These are phyloP conservation scores for Cercophora newfieldiana DNA, from an alignment of 495 filamentous ascomycete species.

Conservation along the genomic window DNA sequence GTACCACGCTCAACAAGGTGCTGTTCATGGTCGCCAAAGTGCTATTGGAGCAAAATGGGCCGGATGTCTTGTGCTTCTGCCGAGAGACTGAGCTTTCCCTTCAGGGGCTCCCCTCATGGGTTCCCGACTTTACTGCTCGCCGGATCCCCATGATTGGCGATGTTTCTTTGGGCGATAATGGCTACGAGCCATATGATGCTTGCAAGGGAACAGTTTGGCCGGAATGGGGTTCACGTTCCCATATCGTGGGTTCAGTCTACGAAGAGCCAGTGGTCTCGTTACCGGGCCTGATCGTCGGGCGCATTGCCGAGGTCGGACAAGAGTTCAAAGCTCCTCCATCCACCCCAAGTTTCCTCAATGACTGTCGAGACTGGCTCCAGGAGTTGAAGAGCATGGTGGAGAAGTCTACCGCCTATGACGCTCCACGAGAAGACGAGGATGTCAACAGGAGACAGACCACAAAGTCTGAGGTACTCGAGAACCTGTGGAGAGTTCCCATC, in stretches of 20 bases:
- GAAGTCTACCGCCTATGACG: not conserved
- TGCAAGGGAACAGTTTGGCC: not conserved
- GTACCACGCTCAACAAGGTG: not conserved
- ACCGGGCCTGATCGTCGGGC: not conserved
- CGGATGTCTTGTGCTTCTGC: not conserved
- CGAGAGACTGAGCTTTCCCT: not conserved
- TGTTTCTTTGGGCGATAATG: not conserved
- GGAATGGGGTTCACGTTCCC: not conserved
- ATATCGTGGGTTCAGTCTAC: not conserved
- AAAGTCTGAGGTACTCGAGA: not conserved
- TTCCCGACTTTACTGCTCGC: not conserved
- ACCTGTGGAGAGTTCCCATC: not conserved
- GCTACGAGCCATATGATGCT: not conserved
- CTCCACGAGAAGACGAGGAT: not conserved
- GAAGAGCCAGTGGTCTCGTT: not conserved
- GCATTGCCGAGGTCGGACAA: not conserved
- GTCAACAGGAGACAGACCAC: not conserved
- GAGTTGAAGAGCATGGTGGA: not conserved
- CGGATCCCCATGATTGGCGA: not conserved
- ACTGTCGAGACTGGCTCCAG: not conserved
- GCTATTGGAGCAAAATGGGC: not conserved
- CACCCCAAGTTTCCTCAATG: not conserved
- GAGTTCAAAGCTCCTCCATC: not conserved
- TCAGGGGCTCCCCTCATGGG: not conserved
- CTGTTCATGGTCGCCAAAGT: not conserved